Evolutionary conservation across 495 filamentous ascomycete species (phyloP).

Genomic region (Hypoxylon fragiforme): DNA sequence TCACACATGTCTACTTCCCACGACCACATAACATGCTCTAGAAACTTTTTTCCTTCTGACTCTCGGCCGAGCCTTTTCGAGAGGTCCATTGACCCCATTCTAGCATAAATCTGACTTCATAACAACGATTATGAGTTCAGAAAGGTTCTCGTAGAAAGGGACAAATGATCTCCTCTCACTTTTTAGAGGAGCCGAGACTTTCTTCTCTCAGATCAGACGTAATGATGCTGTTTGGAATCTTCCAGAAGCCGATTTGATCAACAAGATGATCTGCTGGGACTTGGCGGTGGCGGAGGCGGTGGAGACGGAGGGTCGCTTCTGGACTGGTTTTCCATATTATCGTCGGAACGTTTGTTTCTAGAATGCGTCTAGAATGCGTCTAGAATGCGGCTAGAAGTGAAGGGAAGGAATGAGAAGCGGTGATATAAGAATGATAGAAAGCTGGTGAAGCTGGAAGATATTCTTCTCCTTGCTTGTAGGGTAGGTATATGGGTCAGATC

Average conservation of each 20-base stretch:
- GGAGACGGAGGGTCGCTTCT: constrained; percentile 50
- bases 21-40: too few relatives aligned
- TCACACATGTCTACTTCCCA: not conserved
- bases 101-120: constrained; percentile 6
- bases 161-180: constrained; percentile 17
- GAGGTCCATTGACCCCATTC: not conserved
- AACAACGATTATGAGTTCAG: constrained; percentile 1
- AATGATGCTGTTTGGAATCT: not conserved
- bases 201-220: too few relatives aligned
- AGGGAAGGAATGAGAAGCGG: too few relatives aligned
- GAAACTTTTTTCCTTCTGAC: not conserved
- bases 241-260: not conserved
- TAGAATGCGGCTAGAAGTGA: not conserved
- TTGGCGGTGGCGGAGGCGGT: constrained; percentile 51
- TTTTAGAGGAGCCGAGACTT: constrained; percentile 4
- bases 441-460: too few relatives aligned
- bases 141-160: not conserved
- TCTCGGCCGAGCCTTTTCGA: not conserved
- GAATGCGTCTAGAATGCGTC: not conserved
- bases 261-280: constrained; percentile 36
- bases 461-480: too few relatives aligned
- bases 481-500: too few relatives aligned
- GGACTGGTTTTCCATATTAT: constrained; percentile 35
- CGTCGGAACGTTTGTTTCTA: not conserved
- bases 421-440: too few relatives aligned